Percentiles rank a stretch among this genome's conserved stretches.
Evolutionary conservation across 495 filamentous ascomycete species (phyloP).

Genomic region (Aspergillus incahuasiensis): DNA sequence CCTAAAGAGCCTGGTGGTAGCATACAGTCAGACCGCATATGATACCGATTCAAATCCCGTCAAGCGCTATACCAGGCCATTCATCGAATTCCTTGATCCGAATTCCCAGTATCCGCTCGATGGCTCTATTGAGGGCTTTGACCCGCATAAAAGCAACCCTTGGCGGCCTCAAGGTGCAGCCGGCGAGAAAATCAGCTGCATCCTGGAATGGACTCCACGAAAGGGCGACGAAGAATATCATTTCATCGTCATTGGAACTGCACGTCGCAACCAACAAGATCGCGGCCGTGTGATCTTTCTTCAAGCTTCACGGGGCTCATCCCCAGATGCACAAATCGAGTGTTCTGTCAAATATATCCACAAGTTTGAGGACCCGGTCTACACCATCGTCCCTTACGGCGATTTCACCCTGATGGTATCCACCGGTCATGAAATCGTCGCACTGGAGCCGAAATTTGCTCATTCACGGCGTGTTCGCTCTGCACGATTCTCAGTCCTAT

Average conservation of each 20-base stretch:
- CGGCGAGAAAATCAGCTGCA: slow-evolving; percentile 47
- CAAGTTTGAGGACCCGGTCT: slow-evolving; percentile 33
- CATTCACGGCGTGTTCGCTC: slow-evolving; percentile 27
- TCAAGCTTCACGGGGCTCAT: slow-evolving; percentile 25
- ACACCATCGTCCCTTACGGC: slow-evolving; percentile 39
- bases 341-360: slow-evolving; percentile 37
- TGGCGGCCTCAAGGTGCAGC: slow-evolving; percentile 33
- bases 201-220: slow-evolving; percentile 46
- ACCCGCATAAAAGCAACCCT: slow-evolving; percentile 7
- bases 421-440: slow-evolving; percentile 33
- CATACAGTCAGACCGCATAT: slow-evolving; percentile 27
- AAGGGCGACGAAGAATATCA: slow-evolving; percentile 41
- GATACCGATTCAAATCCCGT: slow-evolving; percentile 22
- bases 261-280: slow-evolving; percentile 23
- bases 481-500: slow-evolving; percentile 33
- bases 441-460: slow-evolving; percentile 31
- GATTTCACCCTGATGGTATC: slow-evolving; percentile 37
- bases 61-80: slow-evolving; percentile 28
- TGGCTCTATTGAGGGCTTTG: slow-evolving; percentile 2
- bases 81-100: slow-evolving; percentile 41
- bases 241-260: slow-evolving; percentile 43
- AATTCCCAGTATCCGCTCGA: slow-evolving; percentile 28
- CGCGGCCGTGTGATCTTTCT: slow-evolving; percentile 37
- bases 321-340: slow-evolving; percentile 26
- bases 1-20: slow-evolving; percentile 39